These are phyloP conservation scores for Eucalyptus rudis DNA, from an alignment of 345 rosid species.

Conservation along the genomic window DNA sequence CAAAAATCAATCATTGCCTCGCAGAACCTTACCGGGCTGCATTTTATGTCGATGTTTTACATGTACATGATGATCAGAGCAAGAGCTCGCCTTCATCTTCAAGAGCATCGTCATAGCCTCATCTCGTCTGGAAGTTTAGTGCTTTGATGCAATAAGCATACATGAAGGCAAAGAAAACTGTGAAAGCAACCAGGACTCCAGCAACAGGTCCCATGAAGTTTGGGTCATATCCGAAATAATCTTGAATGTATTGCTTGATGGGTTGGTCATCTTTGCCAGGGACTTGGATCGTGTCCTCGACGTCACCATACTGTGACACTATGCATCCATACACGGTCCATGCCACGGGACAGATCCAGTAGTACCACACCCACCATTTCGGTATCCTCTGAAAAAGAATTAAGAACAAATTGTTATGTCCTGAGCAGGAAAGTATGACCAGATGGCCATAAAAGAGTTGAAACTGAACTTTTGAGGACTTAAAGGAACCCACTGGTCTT, in stretches of 20 bases:
- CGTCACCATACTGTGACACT: slow-evolving; percentile 61
- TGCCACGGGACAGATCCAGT: slow-evolving; percentile 79
- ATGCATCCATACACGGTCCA: slow-evolving; percentile 80
- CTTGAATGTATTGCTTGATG: slow-evolving; percentile 29
- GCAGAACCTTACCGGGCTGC: not conserved
- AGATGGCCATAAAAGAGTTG: not conserved
- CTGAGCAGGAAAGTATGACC: not conserved
- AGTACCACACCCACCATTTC: slow-evolving; percentile 94
- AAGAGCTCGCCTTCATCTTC: not conserved
- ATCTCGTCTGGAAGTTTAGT: slow-evolving; percentile 72
- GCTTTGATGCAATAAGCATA: slow-evolving; percentile 58
- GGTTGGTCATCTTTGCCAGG: slow-evolving; percentile 17
- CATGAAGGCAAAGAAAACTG: slow-evolving; percentile 54
- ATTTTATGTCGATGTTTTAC: not conserved
- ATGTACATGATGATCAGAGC: not conserved
- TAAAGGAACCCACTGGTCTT: slow-evolving; percentile 44
- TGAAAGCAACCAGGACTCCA: slow-evolving; percentile 43
- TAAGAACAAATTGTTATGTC: not conserved
- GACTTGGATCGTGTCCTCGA: slow-evolving; percentile 16
- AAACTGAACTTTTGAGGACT: not conserved
- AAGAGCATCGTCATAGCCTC: not conserved
- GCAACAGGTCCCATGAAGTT: slow-evolving; percentile 64
- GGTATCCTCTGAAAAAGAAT: slow-evolving; percentile 48
- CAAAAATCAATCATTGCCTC: not conserved
- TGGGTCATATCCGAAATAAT: slow-evolving; percentile 33